Evolutionary conservation across 2,329 filamentous ascomycete species (phyloP), one percentile per base, ranked within the genome.

Genomic region (Ceratocystis papillata): DNA sequence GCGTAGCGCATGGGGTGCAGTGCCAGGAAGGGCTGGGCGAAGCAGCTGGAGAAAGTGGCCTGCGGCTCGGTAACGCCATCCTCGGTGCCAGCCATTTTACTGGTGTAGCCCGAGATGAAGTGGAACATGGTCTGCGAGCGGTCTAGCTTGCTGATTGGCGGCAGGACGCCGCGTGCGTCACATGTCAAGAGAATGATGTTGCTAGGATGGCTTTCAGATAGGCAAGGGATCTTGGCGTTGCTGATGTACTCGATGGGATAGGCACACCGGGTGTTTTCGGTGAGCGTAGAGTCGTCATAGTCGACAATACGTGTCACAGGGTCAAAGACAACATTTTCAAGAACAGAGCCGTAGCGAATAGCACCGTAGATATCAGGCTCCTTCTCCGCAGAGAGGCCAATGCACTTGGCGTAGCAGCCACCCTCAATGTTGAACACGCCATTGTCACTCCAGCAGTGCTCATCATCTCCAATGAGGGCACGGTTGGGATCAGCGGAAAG

Each of bases 391-490:
- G 94, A 96, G 67, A 99, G 87, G 71, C 93, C 93, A 75, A 99
- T 93, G 78, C 88, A 93, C 87, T 99, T 99, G 78, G 94, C 94
- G 80, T 99, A 99, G 85, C 94, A 99, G 70, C 94, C 94, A 73
- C 94, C 94, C 80, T 99, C 94, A 68, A 99, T 99, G 85, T 99
- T 99, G 88, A 99, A 99, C 76, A 99, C 87, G 77, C 94, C 94
- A 67, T 79, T 85, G 76, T 99, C 94, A 72, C 87, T 92, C 94
- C 94, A 99, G 88, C 94, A 97, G 85, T 99, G 94, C 87, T 99
- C 94, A 75, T 99, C 94, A 73, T 99, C 94, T 76, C 94, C 94
- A 73, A 99, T 99, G 74, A 99, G 80, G 70, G 89, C 87, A 76
- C 94, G 92, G 83, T 96, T 95, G 73, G 92, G 91, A 78, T 99